Percentiles rank a stretch among this genome's conserved stretches.
Conservation (phyloP, 1,284 basidiomycete species). For the Macrocybe sp. region DNA sequence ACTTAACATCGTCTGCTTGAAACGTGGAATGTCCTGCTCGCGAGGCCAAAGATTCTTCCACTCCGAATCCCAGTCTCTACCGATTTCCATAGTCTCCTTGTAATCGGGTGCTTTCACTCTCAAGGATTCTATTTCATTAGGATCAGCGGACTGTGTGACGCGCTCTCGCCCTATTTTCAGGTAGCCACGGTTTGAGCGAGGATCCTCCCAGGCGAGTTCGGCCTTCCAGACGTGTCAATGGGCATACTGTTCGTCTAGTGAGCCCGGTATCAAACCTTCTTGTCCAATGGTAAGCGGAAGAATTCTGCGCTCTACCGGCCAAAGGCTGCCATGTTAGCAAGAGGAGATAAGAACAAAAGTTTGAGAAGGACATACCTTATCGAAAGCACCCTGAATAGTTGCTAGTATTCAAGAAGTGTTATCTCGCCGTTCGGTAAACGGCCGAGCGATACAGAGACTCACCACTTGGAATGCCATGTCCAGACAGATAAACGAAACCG, state of each 20-base stretch:
- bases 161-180: constrained; percentile 76
- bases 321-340: background rate
- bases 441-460: constrained; percentile 7
- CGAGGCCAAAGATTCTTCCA: constrained; percentile 81
- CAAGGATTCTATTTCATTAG: constrained; percentile 69
- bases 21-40: constrained; percentile 56
- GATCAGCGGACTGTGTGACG: constrained; percentile 69
- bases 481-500: constrained; percentile 70
- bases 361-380: constrained; percentile 39
- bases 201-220: constrained; percentile 72
- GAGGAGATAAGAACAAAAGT: background rate
- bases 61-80: constrained; percentile 68
- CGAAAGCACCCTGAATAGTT: constrained; percentile 52
- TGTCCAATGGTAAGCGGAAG: constrained; percentile 59
- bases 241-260: too few species aligned
- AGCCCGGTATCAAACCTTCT: constrained; percentile 42
- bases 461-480: constrained; percentile 59
- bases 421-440: background rate
- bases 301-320: constrained; percentile 63
- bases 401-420: constrained; percentile 14
- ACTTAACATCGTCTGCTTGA: constrained; percentile 66
- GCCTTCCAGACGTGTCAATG: constrained; percentile 27
- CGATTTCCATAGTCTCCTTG: constrained; percentile 86
- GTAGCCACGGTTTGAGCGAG: constrained; percentile 80
- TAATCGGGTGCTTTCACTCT: constrained; percentile 71